Evolutionary conservation across 202 grass and related monocot species (phyloP), one percentile per base, ranked within the genome.

Genomic region (Tripidium arundinaceum): DNA sequence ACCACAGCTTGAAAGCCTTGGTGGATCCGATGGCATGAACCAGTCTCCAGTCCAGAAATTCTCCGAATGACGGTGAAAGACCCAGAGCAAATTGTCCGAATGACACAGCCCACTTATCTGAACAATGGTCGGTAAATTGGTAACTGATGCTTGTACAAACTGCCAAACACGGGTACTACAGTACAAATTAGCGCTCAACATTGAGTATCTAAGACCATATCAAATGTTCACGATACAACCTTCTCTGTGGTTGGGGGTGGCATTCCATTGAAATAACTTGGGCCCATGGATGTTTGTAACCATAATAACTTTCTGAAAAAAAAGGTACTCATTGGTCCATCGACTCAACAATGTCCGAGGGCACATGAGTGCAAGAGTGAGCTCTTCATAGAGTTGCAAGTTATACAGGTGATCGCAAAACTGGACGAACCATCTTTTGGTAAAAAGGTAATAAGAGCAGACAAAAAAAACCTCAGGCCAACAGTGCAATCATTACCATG

Each of bases 361-460:
- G 18, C 43, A 28, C 12, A 65, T 14, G 43, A 50, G 28, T 64
- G 29, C 7, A 46, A 66, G 41, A 49, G 18, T 1, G 39, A 29
- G 72, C 69, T 73, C 70, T 47, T 88, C 74, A 70, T 60, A 76
- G 64, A 86, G 65, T 83, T 27, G 75, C 64, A 68, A 28, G 25
- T 81, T 72, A 62, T 28, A 84, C 21, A 77, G 34, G 10, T 34
- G 21, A 45, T 52, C 8, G 38, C 85, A 86, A 86, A 86, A 87
- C 55, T 68, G 80, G 68, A 68, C 72, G 38, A 59, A 46, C 71
- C 77, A 76, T 64, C 41, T 63, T 40, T 50, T 75, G 25, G 60
- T 47, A 70, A 65, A 70, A 62, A 85, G n/a, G 34, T 16, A 60
- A 59, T 49, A 62, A 85, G 68, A 43, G 38, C 58, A 46, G 45